Evolutionary conservation across 805 yeast species (phyloP), one percentile per base, ranked within the genome.

Genomic region (Vanderwaltozyma polyspora): DNA sequence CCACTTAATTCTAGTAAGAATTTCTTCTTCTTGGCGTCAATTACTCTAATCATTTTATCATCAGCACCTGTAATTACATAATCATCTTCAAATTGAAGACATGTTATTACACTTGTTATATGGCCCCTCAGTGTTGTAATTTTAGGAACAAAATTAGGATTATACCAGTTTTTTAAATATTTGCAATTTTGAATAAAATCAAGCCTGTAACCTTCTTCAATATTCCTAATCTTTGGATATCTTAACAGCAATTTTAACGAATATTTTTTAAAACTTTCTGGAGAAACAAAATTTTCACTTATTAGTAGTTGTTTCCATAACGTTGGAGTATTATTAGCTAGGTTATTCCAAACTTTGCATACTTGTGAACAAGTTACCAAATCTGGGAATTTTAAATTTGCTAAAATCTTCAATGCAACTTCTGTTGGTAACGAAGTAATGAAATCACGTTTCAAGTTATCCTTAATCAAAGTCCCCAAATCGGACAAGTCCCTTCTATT

Each of bases 1-100:
- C 95, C 96, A 28, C 68, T 66, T 29, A 91, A 65, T 5, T 76
- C 75, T 28, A 70, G 64, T 7, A 76, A 49, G 33, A 79, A 64
- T 28, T 63, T 61, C 5, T 96, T 96, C 1, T 81, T 74, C 21
- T 67, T 63, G 1, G 95, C 76, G 43, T 79, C 79, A 57, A 83
- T 85, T 7, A 91, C 76, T 42, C 83, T 77, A 41, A 91, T 83
- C 52, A 74, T 71, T 41, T 73, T 74, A 44, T 85, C 95, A 48
- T 87, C 96, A 1, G 94, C 86, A 21, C 95, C 95, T 2, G 95
- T 86, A 38, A 89, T 81, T 34, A 91, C 80, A 50, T 77, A 79
- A 43, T 86, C 87, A 32, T 81, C 85, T 52, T 87, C 96, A 56
- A 86, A 85, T 57, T 87, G 95, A 40, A 91, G 64, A 51, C 97